phyloP scores from a whole-genome alignment of 73 alveolate species.

The Tetrahymena thermophila region DNA sequence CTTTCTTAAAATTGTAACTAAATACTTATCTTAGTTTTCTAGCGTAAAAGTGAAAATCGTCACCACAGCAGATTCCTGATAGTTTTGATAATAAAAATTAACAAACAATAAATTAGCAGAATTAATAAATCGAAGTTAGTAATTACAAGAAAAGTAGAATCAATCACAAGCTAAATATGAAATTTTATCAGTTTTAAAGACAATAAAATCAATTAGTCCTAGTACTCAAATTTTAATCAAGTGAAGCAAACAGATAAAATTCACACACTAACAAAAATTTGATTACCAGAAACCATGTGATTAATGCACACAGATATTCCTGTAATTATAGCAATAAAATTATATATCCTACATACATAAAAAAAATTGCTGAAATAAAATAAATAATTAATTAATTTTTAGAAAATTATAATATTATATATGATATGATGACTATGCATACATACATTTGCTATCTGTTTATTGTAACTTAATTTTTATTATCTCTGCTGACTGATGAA shows the following conservation, averaged over 20 bases:
- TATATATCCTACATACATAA: no score
- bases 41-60: neutral
- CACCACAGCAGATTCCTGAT: neutral
- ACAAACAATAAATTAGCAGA: neutral
- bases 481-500: neutral
- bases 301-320: neutral
- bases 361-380: neutral
- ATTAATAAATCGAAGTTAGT: neutral
- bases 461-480: neutral
- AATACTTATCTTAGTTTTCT: neutral
- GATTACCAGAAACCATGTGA: neutral
- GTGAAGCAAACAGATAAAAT: no score
- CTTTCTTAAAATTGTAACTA: neutral
- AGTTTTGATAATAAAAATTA: neutral
- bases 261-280: no score
- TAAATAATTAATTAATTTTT: no score
- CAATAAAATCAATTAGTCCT: neutral
- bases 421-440: neutral
- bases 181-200: no score
- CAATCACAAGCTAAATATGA: neutral
- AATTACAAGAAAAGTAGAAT: neutral
- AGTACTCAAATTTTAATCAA: neutral
- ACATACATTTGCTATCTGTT: neutral
- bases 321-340: neutral
- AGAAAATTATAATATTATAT: neutral